phyloP scores from a whole-genome alignment of 2,329 filamentous ascomycete genomes.

The Pestalotiopsis sp. region DNA sequence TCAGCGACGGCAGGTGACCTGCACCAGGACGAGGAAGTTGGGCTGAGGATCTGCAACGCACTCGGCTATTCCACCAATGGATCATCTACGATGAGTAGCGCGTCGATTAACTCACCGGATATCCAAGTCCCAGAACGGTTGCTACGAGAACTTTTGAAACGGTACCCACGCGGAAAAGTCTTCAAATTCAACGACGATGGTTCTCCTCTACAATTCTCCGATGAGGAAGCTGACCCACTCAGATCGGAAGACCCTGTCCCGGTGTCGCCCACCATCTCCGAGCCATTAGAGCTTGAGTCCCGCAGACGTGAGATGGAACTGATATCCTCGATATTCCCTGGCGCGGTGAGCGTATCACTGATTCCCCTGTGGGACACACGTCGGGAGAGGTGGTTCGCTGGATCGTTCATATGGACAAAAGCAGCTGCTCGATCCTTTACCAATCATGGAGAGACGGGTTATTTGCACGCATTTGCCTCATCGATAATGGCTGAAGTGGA shows the following conservation, averaged over 20 bases:
- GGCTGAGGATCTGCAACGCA: conserved; percentile 27
- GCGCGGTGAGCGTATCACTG: conserved; percentile 47
- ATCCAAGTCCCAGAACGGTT: conserved; percentile 39
- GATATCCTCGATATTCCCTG: conserved; percentile 40
- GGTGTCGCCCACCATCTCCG: neutral
- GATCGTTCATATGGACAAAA: conserved; percentile 51
- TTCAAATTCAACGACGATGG: conserved; percentile 48
- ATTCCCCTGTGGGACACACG: conserved; percentile 51
- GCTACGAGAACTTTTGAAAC: conserved; percentile 41
- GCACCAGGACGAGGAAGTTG: neutral
- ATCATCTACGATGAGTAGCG: conserved; percentile 34
- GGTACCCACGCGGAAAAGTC: conserved; percentile 47
- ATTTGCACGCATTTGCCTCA: conserved; percentile 52
- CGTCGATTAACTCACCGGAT: conserved; percentile 9
- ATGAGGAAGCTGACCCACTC: conserved; percentile 19
- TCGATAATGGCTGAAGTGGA: conserved; percentile 60
- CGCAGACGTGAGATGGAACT: conserved; percentile 27
- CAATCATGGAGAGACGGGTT: conserved; percentile 49
- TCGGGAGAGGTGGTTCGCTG: conserved; percentile 50
- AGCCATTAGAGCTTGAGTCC: neutral
- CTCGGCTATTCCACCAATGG: conserved; percentile 41
- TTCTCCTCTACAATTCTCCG: conserved; percentile 29
- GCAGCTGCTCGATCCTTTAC: conserved; percentile 44
- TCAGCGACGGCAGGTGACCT: conserved; percentile 19
- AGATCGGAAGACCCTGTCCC: conserved; percentile 1